Conservation (phyloP, 441 rosid species). For the Populus trichocarpa region DNA sequence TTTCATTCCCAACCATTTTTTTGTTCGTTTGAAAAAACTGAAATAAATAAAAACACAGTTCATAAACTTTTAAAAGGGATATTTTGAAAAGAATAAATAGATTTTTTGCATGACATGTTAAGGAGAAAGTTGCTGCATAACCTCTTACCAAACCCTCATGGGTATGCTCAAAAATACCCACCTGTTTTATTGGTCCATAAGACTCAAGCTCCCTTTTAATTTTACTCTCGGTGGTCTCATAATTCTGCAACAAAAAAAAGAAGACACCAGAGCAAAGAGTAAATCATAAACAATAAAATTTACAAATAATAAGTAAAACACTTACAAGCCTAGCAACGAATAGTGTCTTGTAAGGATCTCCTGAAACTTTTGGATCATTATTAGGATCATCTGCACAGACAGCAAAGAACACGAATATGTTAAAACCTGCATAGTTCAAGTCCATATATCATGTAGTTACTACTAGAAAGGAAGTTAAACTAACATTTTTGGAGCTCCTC, state of each 20-base stretch:
- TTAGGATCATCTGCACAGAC: constrained; percentile 67
- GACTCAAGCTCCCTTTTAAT: constrained; percentile 97
- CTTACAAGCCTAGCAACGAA: constrained; percentile 91
- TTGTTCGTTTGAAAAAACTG: background rate
- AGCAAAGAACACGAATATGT: constrained; percentile 1
- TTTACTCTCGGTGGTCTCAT: constrained; percentile 89
- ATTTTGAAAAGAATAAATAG: constrained; percentile 1
- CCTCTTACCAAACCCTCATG: constrained; percentile 78
- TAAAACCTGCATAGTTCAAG: constrained; percentile 1
- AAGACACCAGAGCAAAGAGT: constrained; percentile 12
- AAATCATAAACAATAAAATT: constrained; percentile 4
- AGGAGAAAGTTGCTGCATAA: constrained; percentile 29
- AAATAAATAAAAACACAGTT: background rate
- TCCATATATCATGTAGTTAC: background rate
- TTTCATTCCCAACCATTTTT: background rate
- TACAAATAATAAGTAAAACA: constrained; percentile 4
- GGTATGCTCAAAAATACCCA: constrained; percentile 63
- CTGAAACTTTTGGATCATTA: constrained; percentile 69
- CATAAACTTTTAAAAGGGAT: constrained; percentile 2
- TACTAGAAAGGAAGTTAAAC: constrained; percentile 12
- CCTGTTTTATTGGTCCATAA: constrained; percentile 96
- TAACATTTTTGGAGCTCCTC: constrained; percentile 80
- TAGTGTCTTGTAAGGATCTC: constrained; percentile 94
- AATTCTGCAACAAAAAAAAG: constrained; percentile 52
- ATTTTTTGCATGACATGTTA: constrained; percentile 13